phyloP scores from a whole-genome alignment of 805 yeast species.

The Metschnikowia lunata region DNA sequence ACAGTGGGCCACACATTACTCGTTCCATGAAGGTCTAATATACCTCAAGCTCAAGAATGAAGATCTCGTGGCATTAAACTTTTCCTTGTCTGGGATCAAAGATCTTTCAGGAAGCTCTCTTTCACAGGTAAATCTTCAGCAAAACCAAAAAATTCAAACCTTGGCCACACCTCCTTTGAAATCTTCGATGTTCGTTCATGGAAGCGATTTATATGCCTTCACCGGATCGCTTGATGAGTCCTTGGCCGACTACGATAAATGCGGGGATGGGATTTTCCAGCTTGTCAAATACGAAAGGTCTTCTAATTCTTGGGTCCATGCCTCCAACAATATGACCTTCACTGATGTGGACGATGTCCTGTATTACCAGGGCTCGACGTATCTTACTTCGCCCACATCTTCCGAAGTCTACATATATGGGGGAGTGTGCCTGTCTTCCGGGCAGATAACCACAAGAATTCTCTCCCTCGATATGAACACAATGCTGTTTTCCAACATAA shows the following conservation, averaged over 20 bases:
- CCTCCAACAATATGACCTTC: constrained; percentile 16
- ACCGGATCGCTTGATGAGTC: constrained; percentile 7
- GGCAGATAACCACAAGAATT: constrained; percentile 37
- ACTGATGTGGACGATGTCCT: constrained; percentile 24
- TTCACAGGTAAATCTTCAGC: constrained; percentile 16
- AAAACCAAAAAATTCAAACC: constrained; percentile 20
- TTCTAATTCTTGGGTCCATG: constrained; percentile 20
- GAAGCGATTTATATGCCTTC: constrained; percentile 29
- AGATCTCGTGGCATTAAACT: constrained; percentile 33
- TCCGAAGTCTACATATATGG: constrained; percentile 51
- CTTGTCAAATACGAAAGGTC: constrained; percentile 20
- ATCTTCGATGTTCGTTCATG: constrained; percentile 28
- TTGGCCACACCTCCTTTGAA: constrained; percentile 31
- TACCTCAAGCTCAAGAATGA: constrained; percentile 35
- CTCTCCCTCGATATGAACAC: constrained; percentile 39
- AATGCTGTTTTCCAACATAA: constrained; percentile 32
- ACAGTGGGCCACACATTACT: constrained; percentile 34
- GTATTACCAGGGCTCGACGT: constrained; percentile 34
- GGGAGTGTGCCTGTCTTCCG: constrained; percentile 33
- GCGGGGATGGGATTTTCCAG: constrained; percentile 27
- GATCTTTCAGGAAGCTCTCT: constrained; percentile 8
- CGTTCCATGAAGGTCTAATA: constrained; percentile 29
- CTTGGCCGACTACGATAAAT: constrained; percentile 11
- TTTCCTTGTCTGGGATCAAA: constrained; percentile 30
- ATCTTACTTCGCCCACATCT: constrained; percentile 36